Evolutionary conservation across 257 asterid species (phyloP), one percentile per base, ranked within the genome.

Genomic region (Przewalskia tangutica): DNA sequence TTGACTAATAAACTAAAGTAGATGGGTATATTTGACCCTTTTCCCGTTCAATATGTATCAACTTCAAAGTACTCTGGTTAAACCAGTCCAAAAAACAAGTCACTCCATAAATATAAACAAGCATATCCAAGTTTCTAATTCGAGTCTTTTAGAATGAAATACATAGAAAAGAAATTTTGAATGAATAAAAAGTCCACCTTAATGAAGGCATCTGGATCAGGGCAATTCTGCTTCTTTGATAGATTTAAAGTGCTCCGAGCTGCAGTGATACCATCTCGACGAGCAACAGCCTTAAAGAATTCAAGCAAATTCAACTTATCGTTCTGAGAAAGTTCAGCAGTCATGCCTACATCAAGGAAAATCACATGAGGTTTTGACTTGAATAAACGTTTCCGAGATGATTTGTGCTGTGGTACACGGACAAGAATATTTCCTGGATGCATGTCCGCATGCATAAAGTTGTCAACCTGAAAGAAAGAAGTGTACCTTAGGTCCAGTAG

Each of bases 381-480:
- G 81, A 90, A 91, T 78, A 91, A 75, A 82, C 46, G 88, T 81
- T 90, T 90, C 59, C 91, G 89, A 79, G 96, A 87, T 56, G 89
- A 85, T 80, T 88, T 86, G 73, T 85, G 86, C 88, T 55, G 80
- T 78, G 86, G 73, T 27, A 85, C 88, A 38, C 97, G 96, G 42
- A 93, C 97, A 77, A 93, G 95, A 86, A 93, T 91, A 89, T 93
- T 93, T 79, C 97, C 97, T 17, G 97, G 97, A 83, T 93, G 97
- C 97, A 93, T 90, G 82, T 93, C 97, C 16, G 97, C 97, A 82
- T 93, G 97, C 83, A 93, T 90, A 64, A 93, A 91, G 85, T 93
- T 93, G 90, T 93, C 97, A 44, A 93, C 97, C 97, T 91, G 91
- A 81, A 86, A 64, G 63, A 56, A 81, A 42, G 81, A 81, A 67